A percentile compares a stretch with the other conserved stretches of the same genome.
Conservation (phyloP, 129 eudicot species). For the Glebionis coronaria region DNA sequence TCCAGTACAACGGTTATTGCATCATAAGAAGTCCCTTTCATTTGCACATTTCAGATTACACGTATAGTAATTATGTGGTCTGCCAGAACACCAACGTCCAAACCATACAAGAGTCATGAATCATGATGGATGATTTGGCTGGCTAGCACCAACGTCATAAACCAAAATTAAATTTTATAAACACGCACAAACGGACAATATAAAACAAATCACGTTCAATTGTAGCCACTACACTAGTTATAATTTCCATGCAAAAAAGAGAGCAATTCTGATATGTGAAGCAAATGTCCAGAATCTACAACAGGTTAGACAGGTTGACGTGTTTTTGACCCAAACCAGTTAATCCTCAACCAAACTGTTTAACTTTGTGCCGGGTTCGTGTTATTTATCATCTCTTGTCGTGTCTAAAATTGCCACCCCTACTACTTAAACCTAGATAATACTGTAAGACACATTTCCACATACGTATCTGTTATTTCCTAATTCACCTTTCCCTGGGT, state of each 20-base stretch:
- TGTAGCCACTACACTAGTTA: too few species aligned
- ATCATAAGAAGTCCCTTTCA: not conserved
- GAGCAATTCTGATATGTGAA: too few species aligned
- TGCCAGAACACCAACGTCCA: not conserved
- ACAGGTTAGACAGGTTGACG: too few species aligned
- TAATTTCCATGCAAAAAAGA: too few species aligned
- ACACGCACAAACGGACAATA: not conserved
- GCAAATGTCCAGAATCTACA: not conserved
- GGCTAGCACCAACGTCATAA: not conserved
- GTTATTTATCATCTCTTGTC: too few species aligned
- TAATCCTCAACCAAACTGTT: too few species aligned
- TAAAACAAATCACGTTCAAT: not conserved
- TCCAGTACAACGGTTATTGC: too few species aligned
- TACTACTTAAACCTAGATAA: not conserved
- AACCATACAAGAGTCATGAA: constrained; percentile 3
- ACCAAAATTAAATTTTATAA: not conserved
- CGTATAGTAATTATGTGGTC: not conserved
- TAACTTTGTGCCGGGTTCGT: too few species aligned
- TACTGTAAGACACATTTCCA: constrained; percentile 2
- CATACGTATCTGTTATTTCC: constrained; percentile 5
- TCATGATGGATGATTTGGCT: not conserved
- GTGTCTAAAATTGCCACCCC: too few species aligned
- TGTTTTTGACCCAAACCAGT: too few species aligned
- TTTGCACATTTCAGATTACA: not conserved
- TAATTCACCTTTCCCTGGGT: not conserved